Percentiles rank a stretch among this genome's conserved stretches.
Conservation (phyloP, 306 rosid genomes). For the Senna tora region DNA sequence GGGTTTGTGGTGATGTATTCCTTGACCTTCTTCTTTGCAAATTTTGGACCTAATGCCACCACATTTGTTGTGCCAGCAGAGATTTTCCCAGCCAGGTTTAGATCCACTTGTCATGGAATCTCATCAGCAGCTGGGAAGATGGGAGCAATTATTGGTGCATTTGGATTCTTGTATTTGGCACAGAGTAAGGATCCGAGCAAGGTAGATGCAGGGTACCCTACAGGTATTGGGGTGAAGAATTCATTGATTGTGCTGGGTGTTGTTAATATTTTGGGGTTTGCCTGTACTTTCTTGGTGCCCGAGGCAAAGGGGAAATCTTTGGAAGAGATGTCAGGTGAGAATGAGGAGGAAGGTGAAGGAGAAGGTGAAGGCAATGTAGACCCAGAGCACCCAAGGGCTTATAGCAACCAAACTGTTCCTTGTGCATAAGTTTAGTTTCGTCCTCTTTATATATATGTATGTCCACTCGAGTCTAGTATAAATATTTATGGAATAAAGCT, state of each 20-base stretch:
- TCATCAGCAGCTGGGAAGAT: slow-evolving; percentile 76
- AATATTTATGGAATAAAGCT: slow-evolving; percentile 21
- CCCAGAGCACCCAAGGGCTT: slow-evolving; percentile 34
- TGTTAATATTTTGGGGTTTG: slow-evolving; percentile 57
- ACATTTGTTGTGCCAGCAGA: slow-evolving; percentile 87
- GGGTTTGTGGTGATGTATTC: slow-evolving; percentile 74
- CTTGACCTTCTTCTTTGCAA: slow-evolving; percentile 75
- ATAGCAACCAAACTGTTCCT: slow-evolving; percentile 48
- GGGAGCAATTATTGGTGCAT: slow-evolving; percentile 82
- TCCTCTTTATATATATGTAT: too few relatives aligned
- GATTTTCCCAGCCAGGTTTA: slow-evolving; percentile 72
- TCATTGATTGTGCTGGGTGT: slow-evolving; percentile 60
- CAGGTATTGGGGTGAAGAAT: slow-evolving; percentile 79
- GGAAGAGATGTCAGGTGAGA: slow-evolving; percentile 91
- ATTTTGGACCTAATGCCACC: slow-evolving; percentile 84
- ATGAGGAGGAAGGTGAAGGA: slow-evolving; percentile 60
- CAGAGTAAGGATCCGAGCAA: slow-evolving; percentile 64
- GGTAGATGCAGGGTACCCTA: slow-evolving; percentile 79
- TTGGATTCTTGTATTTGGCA: slow-evolving; percentile 86
- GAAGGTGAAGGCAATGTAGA: slow-evolving; percentile 36
- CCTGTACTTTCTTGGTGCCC: slow-evolving; percentile 72
- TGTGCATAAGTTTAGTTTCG: slow-evolving; percentile 34
- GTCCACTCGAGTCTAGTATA: neutral
- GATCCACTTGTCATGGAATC: slow-evolving; percentile 80
- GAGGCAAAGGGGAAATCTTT: slow-evolving; percentile 79